Base-by-base conservation (phyloP, 1,284 basidiomycete species). In the Ganoderma leucocontextum region DNA sequence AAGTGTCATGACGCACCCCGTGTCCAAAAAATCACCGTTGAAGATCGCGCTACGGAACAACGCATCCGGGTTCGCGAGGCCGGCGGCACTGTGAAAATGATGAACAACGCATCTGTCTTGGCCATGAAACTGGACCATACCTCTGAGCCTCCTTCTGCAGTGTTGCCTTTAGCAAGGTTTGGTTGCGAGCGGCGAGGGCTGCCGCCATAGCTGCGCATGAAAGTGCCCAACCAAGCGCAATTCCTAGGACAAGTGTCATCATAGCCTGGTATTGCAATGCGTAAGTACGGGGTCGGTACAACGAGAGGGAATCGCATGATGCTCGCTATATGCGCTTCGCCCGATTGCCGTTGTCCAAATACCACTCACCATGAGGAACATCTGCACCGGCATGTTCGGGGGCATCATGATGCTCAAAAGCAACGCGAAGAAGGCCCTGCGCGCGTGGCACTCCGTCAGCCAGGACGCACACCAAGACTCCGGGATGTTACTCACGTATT, bases 211-310 rank as follows among this genome's bases (percentile, higher is more conserved):
- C 89, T 1, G 91, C 92, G 44, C 82, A 84, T 5, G 90, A 90
- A 82, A 91, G 87, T 0, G 88, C 93, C 93, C 94, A 95, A 9
- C 93, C 93, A 5, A 92, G 62, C 1, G 86, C 79, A 79, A 92
- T 83, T 0, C 93, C 92, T 67, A 87, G 25, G 1, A 87, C 75
- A 25, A 92, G 74, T 0, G 86, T 88, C 4, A 81, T 69, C 7
- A 86, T 80, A 9, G 80, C 83, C 80, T 87, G 47, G 17, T 25
- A 33, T 13, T 44, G 10, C 29, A 38, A 19, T 29, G 52, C 29
- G 19, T 55, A 35, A 42, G 44, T 22, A 36, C 13, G 7, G 29
- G 12, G 52, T 36, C 2, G 2, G 10, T n/a, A 17, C 15, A 2
- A 19, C 15, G 52, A 29, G 15, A 49, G 19, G 47, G 22, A 4